Evolutionary conservation across 169 alveolate species (phyloP).

Genomic region (Perkinsus olseni): DNA sequence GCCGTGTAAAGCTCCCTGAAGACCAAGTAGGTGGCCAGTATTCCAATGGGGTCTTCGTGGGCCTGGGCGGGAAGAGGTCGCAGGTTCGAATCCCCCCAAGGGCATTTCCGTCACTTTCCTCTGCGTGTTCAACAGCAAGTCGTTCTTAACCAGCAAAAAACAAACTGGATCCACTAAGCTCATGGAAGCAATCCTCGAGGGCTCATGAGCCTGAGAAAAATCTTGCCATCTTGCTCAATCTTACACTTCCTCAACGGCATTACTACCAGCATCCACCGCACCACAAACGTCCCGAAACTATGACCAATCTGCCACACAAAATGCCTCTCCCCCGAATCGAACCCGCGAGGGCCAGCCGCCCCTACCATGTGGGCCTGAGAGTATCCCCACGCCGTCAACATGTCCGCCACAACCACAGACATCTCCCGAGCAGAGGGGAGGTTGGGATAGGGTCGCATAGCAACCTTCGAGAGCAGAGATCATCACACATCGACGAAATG

Average conservation of each 20-base stretch:
- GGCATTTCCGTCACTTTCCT: neutral
- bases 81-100: neutral
- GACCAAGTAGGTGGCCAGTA: neutral
- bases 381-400: neutral
- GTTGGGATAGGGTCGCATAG: neutral
- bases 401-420: constrained; percentile 1
- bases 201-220: neutral
- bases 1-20: neutral
- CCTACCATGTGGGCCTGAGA: neutral
- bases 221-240: neutral
- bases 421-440: neutral
- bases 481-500: no score
- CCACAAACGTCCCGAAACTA: neutral
- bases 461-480: neutral
- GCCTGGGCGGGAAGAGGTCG: neutral
- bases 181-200: neutral
- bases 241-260: neutral
- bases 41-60: neutral
- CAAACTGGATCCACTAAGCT: neutral
- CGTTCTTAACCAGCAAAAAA: neutral
- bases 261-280: neutral
- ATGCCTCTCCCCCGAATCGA: neutral
- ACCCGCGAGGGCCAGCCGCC: neutral
- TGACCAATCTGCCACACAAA: neutral
- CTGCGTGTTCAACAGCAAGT: neutral